phyloP scores from a whole-genome alignment of 331 rosid genomes.

The Erythrophleum ivorense region DNA sequence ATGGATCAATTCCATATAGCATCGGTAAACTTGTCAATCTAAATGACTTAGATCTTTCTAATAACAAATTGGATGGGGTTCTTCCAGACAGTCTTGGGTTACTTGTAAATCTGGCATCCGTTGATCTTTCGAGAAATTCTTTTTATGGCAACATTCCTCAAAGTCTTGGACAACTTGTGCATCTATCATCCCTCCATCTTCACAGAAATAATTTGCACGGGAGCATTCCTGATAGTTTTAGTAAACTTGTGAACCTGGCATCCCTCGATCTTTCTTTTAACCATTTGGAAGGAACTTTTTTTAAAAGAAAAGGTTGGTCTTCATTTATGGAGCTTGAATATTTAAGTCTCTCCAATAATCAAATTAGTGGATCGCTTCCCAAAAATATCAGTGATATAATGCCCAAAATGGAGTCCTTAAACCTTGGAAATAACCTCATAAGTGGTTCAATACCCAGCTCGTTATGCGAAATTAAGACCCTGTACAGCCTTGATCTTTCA shows the following conservation, averaged over 20 bases:
- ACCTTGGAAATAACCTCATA: neutral
- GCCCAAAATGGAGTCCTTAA: neutral
- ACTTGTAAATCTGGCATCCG: neutral
- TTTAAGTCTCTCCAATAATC: constrained; percentile 25
- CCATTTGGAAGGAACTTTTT: neutral
- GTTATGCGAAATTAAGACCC: neutral
- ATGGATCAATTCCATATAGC: neutral
- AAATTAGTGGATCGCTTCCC: constrained; percentile 26
- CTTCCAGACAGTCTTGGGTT: neutral
- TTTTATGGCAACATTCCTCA: neutral
- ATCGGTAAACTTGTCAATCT: neutral
- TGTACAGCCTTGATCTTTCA: neutral
- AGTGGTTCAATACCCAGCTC: neutral
- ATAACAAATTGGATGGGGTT: constrained; percentile 13
- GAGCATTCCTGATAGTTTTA: neutral
- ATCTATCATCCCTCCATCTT: neutral
- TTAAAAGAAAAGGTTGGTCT: no score
- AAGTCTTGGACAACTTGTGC: constrained; percentile 9
- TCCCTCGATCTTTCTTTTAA: neutral
- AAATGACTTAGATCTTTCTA: neutral
- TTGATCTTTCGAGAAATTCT: neutral
- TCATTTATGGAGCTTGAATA: neutral
- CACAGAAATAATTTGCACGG: neutral
- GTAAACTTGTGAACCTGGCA: neutral
- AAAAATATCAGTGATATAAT: neutral